Evolutionary conservation across 768 basidiomycete species (phyloP).

Genomic region (Collybiopsis confluens): DNA sequence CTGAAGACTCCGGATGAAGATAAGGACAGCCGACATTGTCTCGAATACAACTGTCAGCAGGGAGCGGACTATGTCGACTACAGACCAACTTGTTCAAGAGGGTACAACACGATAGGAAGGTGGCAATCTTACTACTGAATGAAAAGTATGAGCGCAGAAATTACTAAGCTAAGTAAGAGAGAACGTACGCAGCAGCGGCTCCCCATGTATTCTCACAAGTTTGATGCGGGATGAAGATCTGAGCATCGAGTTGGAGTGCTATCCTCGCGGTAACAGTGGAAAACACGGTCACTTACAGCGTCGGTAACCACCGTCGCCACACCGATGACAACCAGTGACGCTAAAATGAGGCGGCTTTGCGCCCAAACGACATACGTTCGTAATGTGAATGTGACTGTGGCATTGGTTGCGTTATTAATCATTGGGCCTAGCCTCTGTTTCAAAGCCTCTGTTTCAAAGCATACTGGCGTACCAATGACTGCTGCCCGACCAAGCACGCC

Average conservation of each 20-base stretch:
- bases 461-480: conserved; percentile 19
- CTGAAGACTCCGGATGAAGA: conserved; percentile 14
- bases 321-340: conserved; percentile 17
- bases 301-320: conserved; percentile 18
- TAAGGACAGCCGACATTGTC: conserved; percentile 11
- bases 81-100: neutral
- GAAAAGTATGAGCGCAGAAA: neutral
- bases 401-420: neutral
- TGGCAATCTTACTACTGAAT: neutral
- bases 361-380: conserved; percentile 21
- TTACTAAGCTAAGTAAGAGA: neutral
- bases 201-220: conserved; percentile 11
- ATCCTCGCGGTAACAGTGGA: too few species aligned
- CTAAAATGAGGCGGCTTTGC: conserved; percentile 13
- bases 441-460: too few species aligned
- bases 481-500: conserved; percentile 26
- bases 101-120: neutral
- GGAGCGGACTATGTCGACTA: conserved; percentile 10
- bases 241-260: neutral
- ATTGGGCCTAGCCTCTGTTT: too few species aligned
- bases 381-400: conserved; percentile 10
- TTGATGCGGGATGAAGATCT: conserved; percentile 17
- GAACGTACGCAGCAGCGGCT: conserved; percentile 11
- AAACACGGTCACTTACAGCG: conserved; percentile 14
- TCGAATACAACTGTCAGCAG: conserved; percentile 18